A percentile compares a stretch with the other conserved stretches of the same genome.
Evolutionary conservation across 73 alveolate species (phyloP).

Genomic region (Paramecium sonneborni): DNA sequence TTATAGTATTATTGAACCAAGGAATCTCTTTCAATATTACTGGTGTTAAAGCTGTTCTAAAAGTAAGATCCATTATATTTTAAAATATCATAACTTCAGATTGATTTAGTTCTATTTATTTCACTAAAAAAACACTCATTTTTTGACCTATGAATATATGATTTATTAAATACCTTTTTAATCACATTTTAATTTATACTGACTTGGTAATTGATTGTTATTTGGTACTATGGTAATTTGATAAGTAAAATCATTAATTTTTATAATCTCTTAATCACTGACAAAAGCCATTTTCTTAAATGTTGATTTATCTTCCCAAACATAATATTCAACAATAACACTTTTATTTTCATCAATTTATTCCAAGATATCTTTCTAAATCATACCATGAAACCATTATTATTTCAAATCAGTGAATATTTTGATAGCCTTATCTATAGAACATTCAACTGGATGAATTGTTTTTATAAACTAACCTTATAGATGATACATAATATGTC

Average conservation of each 20-base stretch:
- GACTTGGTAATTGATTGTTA: not conserved
- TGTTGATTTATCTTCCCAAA: slow-evolving; percentile 13
- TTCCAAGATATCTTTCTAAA: not conserved
- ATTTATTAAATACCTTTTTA: not conserved
- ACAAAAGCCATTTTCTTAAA: slow-evolving; percentile 29
- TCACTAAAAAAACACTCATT: not conserved
- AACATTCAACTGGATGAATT: not conserved
- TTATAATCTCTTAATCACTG: not conserved
- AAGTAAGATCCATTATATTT: not conserved
- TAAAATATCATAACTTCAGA: not conserved
- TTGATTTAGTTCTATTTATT: not conserved
- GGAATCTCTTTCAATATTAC: not conserved
- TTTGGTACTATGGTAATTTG: not conserved
- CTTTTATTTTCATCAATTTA: not conserved
- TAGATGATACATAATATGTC: not conserved
- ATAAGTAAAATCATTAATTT: not conserved
- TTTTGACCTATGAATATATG: not conserved
- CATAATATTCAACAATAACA: not conserved
- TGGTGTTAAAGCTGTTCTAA: not conserved
- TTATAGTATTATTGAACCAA: slow-evolving; percentile 12
- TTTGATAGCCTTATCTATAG: not conserved
- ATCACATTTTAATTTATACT: not conserved
- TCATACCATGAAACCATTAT: slow-evolving; percentile 33
- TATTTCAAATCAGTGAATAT: not conserved
- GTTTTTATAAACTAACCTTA: slow-evolving; percentile 25